Percentiles rank a stretch among this genome's conserved stretches.
Evolutionary conservation across 2,329 filamentous ascomycete species (phyloP).

Genomic region (Arachnopeziza araneosa): DNA sequence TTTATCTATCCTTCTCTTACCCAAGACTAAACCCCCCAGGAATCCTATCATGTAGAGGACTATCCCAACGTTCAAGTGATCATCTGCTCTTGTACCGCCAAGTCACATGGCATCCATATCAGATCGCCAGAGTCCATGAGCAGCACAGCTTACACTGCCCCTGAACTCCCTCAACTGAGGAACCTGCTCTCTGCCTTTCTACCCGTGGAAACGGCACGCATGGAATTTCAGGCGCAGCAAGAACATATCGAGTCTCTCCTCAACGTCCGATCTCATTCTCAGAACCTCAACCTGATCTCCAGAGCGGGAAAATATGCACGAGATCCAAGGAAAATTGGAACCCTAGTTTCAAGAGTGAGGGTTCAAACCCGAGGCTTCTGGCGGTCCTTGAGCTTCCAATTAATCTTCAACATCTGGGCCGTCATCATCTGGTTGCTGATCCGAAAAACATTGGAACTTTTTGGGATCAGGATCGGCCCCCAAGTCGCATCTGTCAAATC

Average conservation of each 20-base stretch:
- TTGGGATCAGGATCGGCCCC: conserved; percentile 1
- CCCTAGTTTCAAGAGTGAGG: neutral
- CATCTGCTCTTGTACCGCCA: conserved; percentile 8
- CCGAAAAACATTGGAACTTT: neutral
- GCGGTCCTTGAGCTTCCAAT: neutral
- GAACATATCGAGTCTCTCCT: neutral
- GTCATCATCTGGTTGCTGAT: conserved; percentile 2
- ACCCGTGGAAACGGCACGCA: neutral
- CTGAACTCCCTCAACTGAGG: neutral
- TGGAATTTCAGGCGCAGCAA: neutral
- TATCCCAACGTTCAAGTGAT: conserved; percentile 5
- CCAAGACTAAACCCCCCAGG: neutral
- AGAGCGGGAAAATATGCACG: conserved; percentile 4
- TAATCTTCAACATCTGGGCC: conserved; percentile 1
- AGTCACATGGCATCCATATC: conserved; percentile 4
- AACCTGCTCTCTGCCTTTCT: neutral
- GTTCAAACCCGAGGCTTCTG: neutral
- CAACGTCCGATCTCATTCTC: neutral
- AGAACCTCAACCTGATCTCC: conserved; percentile 1
- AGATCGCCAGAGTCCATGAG: neutral
- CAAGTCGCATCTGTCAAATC: neutral
- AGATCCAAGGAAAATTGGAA: neutral
- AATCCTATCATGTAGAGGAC: neutral
- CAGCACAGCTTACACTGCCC: neutral
- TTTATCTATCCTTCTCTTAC: neutral